Base-by-base conservation (phyloP, 2,329 filamentous ascomycete species). In the Venturia nashicola region DNA sequence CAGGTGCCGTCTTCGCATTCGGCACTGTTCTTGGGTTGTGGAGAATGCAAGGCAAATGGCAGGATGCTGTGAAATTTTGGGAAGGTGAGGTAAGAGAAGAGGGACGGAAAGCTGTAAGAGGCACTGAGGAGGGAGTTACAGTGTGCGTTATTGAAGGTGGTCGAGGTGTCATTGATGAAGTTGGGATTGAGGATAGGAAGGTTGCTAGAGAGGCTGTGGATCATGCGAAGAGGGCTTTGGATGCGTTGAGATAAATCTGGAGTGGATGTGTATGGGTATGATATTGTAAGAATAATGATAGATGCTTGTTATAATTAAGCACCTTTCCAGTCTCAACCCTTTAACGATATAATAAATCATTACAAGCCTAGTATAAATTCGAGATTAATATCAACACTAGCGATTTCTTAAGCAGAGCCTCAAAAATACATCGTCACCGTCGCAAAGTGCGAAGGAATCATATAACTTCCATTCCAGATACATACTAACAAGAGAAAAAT, bases 41-140 rank as follows among this genome's bases (percentile, higher is more conserved):
- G 27, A 76, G 82, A 11, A 77, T 86, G 74, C 84, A 87, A 71
- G 81, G 75, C 69, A 73, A 78, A 65, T 87, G 85, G 84, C 80
- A 83, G 63, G 73, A 71, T 5, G 82, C 81, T 18, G 76, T 83
- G 48, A 73, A 74, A 16, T 74, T 71, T 20, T 85, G 84, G 77
- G 78, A 82, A 65, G 74, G 74, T 1, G 78, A 79, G 39, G 75
- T 85, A 2, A 76, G 79, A 61, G 84, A 86, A 67, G 80, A 84
- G 67, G 84, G 83, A 2, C 75, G 83, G 55, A 75, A 75, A n/a
- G 80, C 82, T 2, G 71, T 87, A 42, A 79, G 77, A 64, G 74
- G 77, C 32, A 81, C 82, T 0, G 83, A 86, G 68, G 75, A 78
- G 23, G 68, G 74, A 16, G 73, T 86, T 63, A 75, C 77, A 36